phyloP scores from a whole-genome alignment of 495 filamentous ascomycete genomes.

The Penicillium canariense region DNA sequence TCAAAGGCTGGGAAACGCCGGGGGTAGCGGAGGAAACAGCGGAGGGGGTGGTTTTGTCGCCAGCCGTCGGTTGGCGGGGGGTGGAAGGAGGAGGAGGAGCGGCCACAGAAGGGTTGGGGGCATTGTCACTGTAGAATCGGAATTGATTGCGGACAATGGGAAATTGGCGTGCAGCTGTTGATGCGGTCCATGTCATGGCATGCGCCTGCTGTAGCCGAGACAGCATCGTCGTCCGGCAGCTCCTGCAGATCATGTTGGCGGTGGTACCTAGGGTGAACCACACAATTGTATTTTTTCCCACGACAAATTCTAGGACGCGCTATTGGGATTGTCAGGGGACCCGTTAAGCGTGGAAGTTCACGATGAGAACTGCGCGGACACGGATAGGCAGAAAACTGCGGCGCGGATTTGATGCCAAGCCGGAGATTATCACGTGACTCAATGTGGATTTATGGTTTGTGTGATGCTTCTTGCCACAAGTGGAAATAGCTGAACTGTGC shows the following conservation, averaged over 20 bases:
- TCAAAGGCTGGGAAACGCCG: constrained; percentile 46
- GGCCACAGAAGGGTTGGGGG: constrained; percentile 41
- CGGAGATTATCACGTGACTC: constrained; percentile 38
- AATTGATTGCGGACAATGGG: constrained; percentile 35
- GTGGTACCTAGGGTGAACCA: neutral
- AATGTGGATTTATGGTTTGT: too few species aligned
- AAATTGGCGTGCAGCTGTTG: constrained; percentile 29
- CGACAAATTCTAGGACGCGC: neutral
- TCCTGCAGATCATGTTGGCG: constrained; percentile 46
- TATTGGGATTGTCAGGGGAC: neutral
- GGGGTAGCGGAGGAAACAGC: constrained; percentile 45
- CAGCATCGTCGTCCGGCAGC: constrained; percentile 44
- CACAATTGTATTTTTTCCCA: neutral
- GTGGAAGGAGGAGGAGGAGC: constrained; percentile 50
- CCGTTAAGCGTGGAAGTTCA: constrained; percentile 9
- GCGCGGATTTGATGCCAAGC: constrained; percentile 46
- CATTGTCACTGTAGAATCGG: constrained; percentile 39
- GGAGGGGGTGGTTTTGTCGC: constrained; percentile 39
- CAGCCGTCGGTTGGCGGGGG: constrained; percentile 45
- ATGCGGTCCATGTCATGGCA: constrained; percentile 28
- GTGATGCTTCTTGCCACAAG: too few species aligned
- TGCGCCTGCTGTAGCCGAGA: constrained; percentile 38
- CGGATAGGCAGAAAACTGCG: constrained; percentile 37
- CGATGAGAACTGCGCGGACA: constrained; percentile 15
- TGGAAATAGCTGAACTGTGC: too few species aligned